Percentiles rank a stretch among this genome's conserved stretches.
Conservation (phyloP, 495 filamentous ascomycete species). For the Chaetomium fimeti region DNA sequence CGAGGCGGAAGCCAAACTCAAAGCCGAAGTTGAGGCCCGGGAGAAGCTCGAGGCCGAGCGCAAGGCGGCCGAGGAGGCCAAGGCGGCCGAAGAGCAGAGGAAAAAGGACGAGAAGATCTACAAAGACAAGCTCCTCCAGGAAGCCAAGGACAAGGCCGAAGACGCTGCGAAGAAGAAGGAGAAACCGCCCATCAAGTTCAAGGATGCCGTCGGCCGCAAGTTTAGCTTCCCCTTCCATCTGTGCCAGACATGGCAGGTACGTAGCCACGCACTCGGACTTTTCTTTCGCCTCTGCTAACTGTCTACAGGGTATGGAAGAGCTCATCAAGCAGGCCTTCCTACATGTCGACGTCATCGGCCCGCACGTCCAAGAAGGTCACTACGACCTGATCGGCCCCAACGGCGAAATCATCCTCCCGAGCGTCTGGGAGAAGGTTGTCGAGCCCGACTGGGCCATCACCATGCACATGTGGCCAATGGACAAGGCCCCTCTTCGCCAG, state of each 20-base stretch:
- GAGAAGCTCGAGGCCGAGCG: conserved; percentile 45
- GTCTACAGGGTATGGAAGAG: conserved; percentile 71
- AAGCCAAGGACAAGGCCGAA: conserved; percentile 51
- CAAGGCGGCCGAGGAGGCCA: conserved; percentile 32
- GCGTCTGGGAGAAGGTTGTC: conserved; percentile 81
- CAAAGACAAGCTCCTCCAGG: conserved; percentile 47
- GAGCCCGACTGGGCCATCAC: conserved; percentile 86
- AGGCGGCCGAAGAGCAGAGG: conserved; percentile 36
- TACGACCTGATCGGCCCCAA: conserved; percentile 83
- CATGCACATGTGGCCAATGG: conserved; percentile 97
- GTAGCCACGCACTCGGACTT: conserved; percentile 28
- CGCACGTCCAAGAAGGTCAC: conserved; percentile 78
- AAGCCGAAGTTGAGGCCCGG: conserved; percentile 45
- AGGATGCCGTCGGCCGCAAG: conserved; percentile 81
- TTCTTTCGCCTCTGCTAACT: not conserved
- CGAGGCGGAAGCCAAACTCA: conserved; percentile 46
- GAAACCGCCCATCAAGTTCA: conserved; percentile 68
- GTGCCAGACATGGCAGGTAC: conserved; percentile 77
- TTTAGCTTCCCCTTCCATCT: conserved; percentile 82
- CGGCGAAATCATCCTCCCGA: conserved; percentile 82
- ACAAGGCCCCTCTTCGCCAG: conserved; percentile 35
- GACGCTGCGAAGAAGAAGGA: conserved; percentile 54
- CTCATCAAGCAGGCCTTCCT: conserved; percentile 85
- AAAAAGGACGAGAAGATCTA: conserved; percentile 48
- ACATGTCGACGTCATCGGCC: conserved; percentile 78